A percentile compares a stretch with the other conserved stretches of the same genome.
Conservation (phyloP, 331 rosid genomes). For the Erythrophleum ivorense region DNA sequence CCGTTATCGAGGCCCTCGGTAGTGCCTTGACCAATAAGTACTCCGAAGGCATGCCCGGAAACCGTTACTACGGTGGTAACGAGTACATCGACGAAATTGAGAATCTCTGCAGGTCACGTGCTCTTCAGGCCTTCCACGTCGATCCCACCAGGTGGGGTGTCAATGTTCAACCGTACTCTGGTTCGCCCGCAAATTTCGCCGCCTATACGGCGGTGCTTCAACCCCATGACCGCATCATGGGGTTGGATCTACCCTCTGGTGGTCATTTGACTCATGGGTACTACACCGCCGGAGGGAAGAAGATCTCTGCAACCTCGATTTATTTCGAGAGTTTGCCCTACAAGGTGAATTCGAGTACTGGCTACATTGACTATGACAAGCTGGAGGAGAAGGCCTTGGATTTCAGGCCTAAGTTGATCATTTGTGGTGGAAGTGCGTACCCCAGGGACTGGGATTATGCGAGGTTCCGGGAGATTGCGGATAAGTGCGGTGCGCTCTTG, state of each 20-base stretch:
- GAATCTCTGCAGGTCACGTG: constrained; percentile 88
- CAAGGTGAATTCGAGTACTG: constrained; percentile 71
- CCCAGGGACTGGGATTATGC: constrained; percentile 97
- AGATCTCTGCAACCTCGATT: constrained; percentile 97
- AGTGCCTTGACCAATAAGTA: constrained; percentile 93
- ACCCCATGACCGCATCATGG: constrained; percentile 99
- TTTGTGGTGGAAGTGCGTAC: constrained; percentile 97
- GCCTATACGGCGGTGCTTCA: constrained; percentile 95
- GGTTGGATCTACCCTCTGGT: constrained; percentile 94
- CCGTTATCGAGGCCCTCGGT: constrained; percentile 94
- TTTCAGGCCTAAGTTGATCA: constrained; percentile 88
- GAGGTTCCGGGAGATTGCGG: constrained; percentile 69
- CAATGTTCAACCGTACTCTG: constrained; percentile 96
- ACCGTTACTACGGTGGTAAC: constrained; percentile 97
- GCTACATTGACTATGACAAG: constrained; percentile 80
- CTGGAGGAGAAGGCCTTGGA: constrained; percentile 98
- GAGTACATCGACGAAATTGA: constrained; percentile 95
- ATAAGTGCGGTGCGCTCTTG: constrained; percentile 87
- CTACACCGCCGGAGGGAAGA: constrained; percentile 97
- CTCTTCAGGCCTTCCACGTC: constrained; percentile 72
- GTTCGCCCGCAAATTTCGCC: constrained; percentile 97
- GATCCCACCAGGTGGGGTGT: constrained; percentile 86
- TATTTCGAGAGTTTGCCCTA: constrained; percentile 97
- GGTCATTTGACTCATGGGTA: constrained; percentile 96
- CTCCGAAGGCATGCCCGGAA: constrained; percentile 97